A percentile compares a stretch with the other conserved stretches of the same genome.
phyloP scores from a whole-genome alignment of 148 eudicot species.

The Heliosperma pusillum region DNA sequence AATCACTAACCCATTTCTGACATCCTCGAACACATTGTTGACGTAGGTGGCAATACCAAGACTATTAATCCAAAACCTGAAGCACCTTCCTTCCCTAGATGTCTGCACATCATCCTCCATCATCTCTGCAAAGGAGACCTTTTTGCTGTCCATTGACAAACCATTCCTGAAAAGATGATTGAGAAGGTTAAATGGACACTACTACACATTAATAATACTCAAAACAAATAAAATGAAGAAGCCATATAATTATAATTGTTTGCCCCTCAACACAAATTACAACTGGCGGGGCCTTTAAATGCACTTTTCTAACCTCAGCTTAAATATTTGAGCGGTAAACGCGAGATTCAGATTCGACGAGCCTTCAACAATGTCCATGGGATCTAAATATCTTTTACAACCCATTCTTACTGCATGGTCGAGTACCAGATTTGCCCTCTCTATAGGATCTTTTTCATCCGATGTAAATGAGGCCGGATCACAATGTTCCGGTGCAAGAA shows the following conservation, averaged over 20 bases:
- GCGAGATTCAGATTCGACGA: slow-evolving; percentile 87
- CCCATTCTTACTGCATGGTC: slow-evolving; percentile 98
- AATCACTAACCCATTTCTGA: slow-evolving; percentile 76
- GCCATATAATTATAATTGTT: not conserved
- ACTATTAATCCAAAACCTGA: slow-evolving; percentile 96
- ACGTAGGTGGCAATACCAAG: slow-evolving; percentile 75
- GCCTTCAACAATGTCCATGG: slow-evolving; percentile 83
- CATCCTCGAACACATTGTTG: slow-evolving; percentile 92
- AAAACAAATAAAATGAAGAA: not conserved
- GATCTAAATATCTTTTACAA: slow-evolving; percentile 81
- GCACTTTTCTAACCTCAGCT: slow-evolving; percentile 58
- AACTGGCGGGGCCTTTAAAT: not conserved
- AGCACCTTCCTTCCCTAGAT: slow-evolving; percentile 96
- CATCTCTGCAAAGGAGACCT: slow-evolving; percentile 89
- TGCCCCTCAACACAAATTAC: not conserved
- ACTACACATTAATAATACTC: not conserved
- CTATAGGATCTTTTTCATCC: slow-evolving; percentile 64
- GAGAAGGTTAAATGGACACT: slow-evolving; percentile 2
- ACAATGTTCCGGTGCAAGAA: slow-evolving; percentile 95
- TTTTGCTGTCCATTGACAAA: slow-evolving; percentile 68
- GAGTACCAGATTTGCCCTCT: slow-evolving; percentile 79
- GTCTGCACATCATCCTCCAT: slow-evolving; percentile 90
- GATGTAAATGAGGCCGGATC: slow-evolving; percentile 59
- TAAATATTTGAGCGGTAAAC: slow-evolving; percentile 90
- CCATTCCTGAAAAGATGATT: slow-evolving; percentile 66